A percentile compares a stretch with the other conserved stretches of the same genome.
These are phyloP conservation scores for Colletotrichum sp. DNA, from an alignment of 2,329 filamentous ascomycete genomes.

Conservation along the genomic window DNA sequence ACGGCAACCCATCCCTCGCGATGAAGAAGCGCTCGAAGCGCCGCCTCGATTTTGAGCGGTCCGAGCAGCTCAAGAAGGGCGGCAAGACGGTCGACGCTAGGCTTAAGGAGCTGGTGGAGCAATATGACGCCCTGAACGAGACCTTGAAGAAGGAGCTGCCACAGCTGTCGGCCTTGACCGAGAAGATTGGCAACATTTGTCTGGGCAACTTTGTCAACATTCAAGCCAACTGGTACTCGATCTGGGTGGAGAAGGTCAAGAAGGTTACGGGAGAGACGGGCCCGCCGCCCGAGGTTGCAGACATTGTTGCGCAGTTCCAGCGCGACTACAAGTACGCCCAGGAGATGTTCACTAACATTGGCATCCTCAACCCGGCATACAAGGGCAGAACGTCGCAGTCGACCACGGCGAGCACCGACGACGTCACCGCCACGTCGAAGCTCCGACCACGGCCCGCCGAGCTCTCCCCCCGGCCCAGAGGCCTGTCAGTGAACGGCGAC, in stretches of 20 bases:
- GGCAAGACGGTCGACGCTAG: slow-evolving; percentile 90
- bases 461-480: slow-evolving; percentile 57
- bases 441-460: slow-evolving; percentile 55
- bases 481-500: slow-evolving; percentile 67
- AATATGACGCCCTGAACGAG: slow-evolving; percentile 91
- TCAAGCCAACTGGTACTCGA: slow-evolving; percentile 81
- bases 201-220: slow-evolving; percentile 84
- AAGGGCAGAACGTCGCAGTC: slow-evolving; percentile 63
- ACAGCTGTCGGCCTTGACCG: slow-evolving; percentile 80
- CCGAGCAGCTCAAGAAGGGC: slow-evolving; percentile 75
- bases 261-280: slow-evolving; percentile 71
- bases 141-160: slow-evolving; percentile 92
- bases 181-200: slow-evolving; percentile 79
- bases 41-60: slow-evolving; percentile 86
- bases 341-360: slow-evolving; percentile 71
- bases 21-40: slow-evolving; percentile 96
- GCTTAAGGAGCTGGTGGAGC: slow-evolving; percentile 81
- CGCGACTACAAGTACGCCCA: slow-evolving; percentile 80
- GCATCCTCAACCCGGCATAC: slow-evolving; percentile 78
- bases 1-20: slow-evolving; percentile 82
- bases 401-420: slow-evolving; percentile 62
- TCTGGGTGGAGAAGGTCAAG: slow-evolving; percentile 84
- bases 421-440: slow-evolving; percentile 51
- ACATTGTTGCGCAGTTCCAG: slow-evolving; percentile 80
- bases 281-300: slow-evolving; percentile 69